phyloP scores from a whole-genome alignment of 805 yeast genomes.

The Kazachstania psychrophila region DNA sequence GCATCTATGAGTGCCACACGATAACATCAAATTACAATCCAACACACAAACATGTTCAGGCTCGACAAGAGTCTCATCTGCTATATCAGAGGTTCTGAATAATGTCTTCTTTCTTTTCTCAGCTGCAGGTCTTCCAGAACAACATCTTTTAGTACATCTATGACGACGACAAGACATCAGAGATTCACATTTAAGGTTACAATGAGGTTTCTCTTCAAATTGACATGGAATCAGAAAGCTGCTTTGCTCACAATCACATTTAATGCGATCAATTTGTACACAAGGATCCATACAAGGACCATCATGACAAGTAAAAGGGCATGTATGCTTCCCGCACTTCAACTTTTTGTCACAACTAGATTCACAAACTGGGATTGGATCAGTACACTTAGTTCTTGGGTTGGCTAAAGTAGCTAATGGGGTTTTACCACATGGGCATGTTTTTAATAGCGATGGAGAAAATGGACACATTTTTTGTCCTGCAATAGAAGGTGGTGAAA shows the following conservation, averaged over 20 bases:
- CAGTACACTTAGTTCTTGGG: slow-evolving; percentile 54
- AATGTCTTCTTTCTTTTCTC: slow-evolving; percentile 36
- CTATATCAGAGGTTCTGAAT: slow-evolving; percentile 28
- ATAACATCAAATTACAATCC: slow-evolving; percentile 50
- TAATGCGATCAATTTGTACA: slow-evolving; percentile 38
- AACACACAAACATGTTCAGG: slow-evolving; percentile 65
- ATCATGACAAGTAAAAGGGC: slow-evolving; percentile 63
- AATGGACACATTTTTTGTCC: slow-evolving; percentile 43
- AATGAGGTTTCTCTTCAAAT: slow-evolving; percentile 49
- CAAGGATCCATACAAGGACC: slow-evolving; percentile 70
- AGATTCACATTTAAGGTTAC: slow-evolving; percentile 65
- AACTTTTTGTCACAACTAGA: slow-evolving; percentile 51
- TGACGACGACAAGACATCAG: slow-evolving; percentile 74
- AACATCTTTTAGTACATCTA: slow-evolving; percentile 60
- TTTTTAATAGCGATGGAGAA: slow-evolving; percentile 48
- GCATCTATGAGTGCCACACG: slow-evolving; percentile 66
- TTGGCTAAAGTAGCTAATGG: slow-evolving; percentile 32
- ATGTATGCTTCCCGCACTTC: slow-evolving; percentile 63
- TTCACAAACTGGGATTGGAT: slow-evolving; percentile 71
- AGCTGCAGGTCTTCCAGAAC: slow-evolving; percentile 58
- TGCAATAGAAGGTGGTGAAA: slow-evolving; percentile 23
- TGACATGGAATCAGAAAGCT: slow-evolving; percentile 56
- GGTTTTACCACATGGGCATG: slow-evolving; percentile 77
- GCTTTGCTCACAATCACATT: slow-evolving; percentile 56
- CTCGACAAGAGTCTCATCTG: slow-evolving; percentile 55